Evolutionary conservation across 169 alveolate species (phyloP), one percentile per base, ranked within the genome.

Genomic region (Cryptosporidium parvum): DNA sequence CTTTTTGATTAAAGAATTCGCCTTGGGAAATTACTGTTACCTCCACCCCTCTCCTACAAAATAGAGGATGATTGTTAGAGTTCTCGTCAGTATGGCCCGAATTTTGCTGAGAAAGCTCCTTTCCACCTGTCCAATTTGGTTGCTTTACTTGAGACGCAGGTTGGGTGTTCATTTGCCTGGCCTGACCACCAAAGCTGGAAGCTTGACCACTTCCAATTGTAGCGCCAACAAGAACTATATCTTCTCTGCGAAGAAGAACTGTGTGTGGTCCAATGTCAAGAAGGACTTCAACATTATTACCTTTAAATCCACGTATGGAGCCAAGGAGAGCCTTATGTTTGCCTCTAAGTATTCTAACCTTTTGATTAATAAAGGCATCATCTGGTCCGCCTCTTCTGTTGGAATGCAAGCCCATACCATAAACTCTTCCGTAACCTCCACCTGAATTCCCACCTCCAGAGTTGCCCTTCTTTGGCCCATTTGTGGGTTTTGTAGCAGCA

Each of bases 181-280:
- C 4, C 44, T 39, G 73, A 16, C 89, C 89, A 10, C 80, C 65
- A 80, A 80, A 80, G 48, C 42, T 39, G 33, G 89, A 37, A 29
- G 59, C 65, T 8, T 59, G 73, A 6, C 65, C 37, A 23, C 35
- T 23, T 21, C 70, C 70, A 3, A 80, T 3, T 9, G 75, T 23
- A 26, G 89, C 23, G 10, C 75, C 75, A 44, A 80, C 68, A 53
- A 80, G 21, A 12, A 80, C 72, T 3, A 80, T 48, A 23, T 80
- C 89, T 42, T 80, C 89, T 31, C 89, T 80, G 16, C 75, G 61
- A 44, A 80, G 75, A 33, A 80, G 52, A 26, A 80, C 80, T 3
- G 89, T 80, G 35, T 80, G 89, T 16, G 89, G 89, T 8, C 89
- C 89, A 42, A 80, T 80, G 45, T 80, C 89, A 21, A 80, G 48